A percentile compares a stretch with the other conserved stretches of the same genome.
Evolutionary conservation across 331 rosid genomes (phyloP).

Genomic region (Ulmus americana): DNA sequence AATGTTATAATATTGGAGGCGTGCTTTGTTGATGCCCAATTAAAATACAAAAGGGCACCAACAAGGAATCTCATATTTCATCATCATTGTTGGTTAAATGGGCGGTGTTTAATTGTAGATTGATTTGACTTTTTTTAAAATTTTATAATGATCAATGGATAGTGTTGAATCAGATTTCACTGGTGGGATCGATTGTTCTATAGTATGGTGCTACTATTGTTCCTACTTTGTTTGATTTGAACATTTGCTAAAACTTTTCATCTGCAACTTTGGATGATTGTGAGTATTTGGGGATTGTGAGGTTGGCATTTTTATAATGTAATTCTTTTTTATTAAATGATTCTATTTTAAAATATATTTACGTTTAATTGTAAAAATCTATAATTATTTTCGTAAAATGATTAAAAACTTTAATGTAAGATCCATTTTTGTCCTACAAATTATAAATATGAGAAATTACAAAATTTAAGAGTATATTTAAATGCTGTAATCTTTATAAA

Average conservation of each 20-base stretch:
- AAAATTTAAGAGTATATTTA: too few relatives aligned
- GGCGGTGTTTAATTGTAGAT: constrained; percentile 16
- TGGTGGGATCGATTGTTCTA: not conserved
- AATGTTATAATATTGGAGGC: constrained; percentile 12
- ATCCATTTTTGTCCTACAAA: too few relatives aligned
- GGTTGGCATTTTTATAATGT: too few relatives aligned
- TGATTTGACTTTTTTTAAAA: constrained; percentile 3
- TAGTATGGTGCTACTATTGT: not conserved
- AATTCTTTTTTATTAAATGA: too few relatives aligned
- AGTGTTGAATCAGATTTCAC: constrained; percentile 1
- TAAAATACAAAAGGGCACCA: not conserved
- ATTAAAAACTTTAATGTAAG: too few relatives aligned
- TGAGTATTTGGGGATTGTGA: not conserved
- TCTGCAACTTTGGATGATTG: not conserved
- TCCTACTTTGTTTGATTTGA: not conserved
- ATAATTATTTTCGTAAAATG: too few relatives aligned
- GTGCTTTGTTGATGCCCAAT: constrained; percentile 3
- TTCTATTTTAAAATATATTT: too few relatives aligned
- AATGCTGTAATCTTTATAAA: too few relatives aligned
- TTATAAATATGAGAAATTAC: too few relatives aligned
- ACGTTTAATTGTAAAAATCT: too few relatives aligned
- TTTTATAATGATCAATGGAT: not conserved
- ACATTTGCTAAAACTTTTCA: not conserved
- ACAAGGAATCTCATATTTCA: constrained; percentile 9
- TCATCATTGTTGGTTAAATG: constrained; percentile 5